Base-by-base conservation (phyloP, 306 rosid species). In the Astragalus membranaceus region DNA sequence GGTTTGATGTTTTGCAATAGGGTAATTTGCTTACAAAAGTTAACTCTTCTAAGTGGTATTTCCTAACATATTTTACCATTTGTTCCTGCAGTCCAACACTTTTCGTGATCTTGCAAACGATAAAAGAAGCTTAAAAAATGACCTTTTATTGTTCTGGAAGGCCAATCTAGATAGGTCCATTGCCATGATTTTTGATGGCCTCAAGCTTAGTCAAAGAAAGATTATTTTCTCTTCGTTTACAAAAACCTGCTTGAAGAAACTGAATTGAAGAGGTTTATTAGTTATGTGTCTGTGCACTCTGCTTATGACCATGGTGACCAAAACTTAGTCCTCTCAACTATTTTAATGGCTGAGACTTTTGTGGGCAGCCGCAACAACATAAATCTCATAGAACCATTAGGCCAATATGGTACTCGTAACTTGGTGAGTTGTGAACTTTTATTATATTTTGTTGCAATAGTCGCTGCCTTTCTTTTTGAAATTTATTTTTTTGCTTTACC, bases 391-490 rank as follows among this genome's bases (percentile, higher is more conserved):
- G 78, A 75, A 44, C 98, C 98, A 33, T 90, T 85, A 29, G 98
- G 98, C 75, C 98, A 90, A 80, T 94, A 90, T 63, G 98, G 98
- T 55, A 94, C 98, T 9, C 95, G 98, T 15, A 88, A 88, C 78
- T 51, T 84, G 88, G 98, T 90, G 55, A 68, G 86, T 8, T 29
- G 59, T n/a, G n/a, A 29, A 48, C 56, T 60, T 11, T 17, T 35
- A n/a, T 39, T 13, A 9, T 5, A 2, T n/a, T 9, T 30, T 73
- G 50, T 41, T 26, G 9, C 3, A 41, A 2, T 48, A 10, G 44
- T 44, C 8, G 50, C 15, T n/a, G 7, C 55, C 30, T 32, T 48
- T 20, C 7, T 50, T 5, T 14, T 48, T 52, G 23, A 23, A 7
- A 52, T 44, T 49, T 60, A 11, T 15, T 46, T 44, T 53, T 59